Evolutionary conservation across 1,284 basidiomycete species (phyloP), one percentile per base, ranked within the genome.

Genomic region (Leucoagaricus sp.): DNA sequence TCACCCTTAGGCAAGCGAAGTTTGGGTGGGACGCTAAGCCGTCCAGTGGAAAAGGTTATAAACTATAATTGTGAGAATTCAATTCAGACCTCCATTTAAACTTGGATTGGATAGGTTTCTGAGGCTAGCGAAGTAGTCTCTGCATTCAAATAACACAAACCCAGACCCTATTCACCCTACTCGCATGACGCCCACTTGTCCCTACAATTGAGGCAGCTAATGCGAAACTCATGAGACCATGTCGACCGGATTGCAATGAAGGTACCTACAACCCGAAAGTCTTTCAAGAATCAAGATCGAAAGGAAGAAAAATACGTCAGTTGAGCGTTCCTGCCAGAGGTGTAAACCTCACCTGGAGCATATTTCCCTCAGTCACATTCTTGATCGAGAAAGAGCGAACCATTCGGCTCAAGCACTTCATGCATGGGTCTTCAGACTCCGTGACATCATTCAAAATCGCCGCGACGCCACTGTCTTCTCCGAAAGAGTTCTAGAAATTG

Each of bases 21-120:
- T 70, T 64, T 58, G 69, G 70, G 12, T 56, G 64, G 15, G 70
- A 74, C 57, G 63, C 58, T 7, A 70, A 68, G 48, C 65, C 68
- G 7, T 68, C 68, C 2, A 65, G 61, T 53, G 70, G 67, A 12
- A 66, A 63, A 47, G 69, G 67, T 25, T 72, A 70, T 53, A 67
- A 67, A 53, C 53, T 72, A 47, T 72, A 38, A 33, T 33, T 33
- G 7, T 33, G 31, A 33, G 31, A 33, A 33, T 33, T 33, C n/a
- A n/a, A n/a, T n/a, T n/a, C n/a, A n/a, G n/a, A n/a, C n/a, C n/a
- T n/a, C n/a, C n/a, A n/a, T n/a, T n/a, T n/a, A n/a, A n/a, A n/a
- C n/a, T n/a, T n/a, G n/a, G n/a, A n/a, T n/a, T n/a, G n/a, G n/a
- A n/a, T n/a, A n/a, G 31, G 12, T 33, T 33, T 7, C 31, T 7